A percentile compares a stretch with the other conserved stretches of the same genome.
phyloP scores from a whole-genome alignment of 2,329 filamentous ascomycete genomes.

The Penicillium sp. region DNA sequence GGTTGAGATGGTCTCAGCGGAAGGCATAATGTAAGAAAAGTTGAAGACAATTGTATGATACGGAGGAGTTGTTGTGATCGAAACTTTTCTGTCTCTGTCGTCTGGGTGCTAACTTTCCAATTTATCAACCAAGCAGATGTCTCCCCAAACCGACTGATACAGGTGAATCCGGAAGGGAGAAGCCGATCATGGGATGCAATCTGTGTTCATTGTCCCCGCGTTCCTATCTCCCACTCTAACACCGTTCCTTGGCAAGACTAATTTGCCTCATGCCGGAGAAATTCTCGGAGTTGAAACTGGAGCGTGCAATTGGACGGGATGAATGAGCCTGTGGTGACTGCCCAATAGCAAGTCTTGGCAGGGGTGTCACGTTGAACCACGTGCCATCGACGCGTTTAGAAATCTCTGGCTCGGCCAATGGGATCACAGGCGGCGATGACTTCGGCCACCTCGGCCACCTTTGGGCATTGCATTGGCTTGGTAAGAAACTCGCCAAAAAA shows the following conservation, averaged over 20 bases:
- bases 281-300: conserved; percentile 7
- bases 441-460: no score
- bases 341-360: neutral
- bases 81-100: neutral
- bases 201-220: neutral
- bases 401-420: no score
- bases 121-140: conserved; percentile 6
- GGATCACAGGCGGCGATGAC: no score
- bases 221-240: neutral
- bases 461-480: neutral
- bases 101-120: neutral
- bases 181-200: neutral
- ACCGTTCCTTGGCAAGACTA: neutral
- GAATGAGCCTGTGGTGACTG: neutral
- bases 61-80: neutral
- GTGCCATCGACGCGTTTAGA: neutral
- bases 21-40: neutral
- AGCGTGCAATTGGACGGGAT: neutral
- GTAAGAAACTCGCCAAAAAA: neutral
- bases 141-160: neutral
- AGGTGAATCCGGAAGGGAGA: neutral
- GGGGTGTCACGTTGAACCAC: no score
- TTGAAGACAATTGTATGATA: neutral
- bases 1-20: neutral
- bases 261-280: neutral